phyloP scores from a whole-genome alignment of 73 alveolate species.

The Halteria grandinella region DNA sequence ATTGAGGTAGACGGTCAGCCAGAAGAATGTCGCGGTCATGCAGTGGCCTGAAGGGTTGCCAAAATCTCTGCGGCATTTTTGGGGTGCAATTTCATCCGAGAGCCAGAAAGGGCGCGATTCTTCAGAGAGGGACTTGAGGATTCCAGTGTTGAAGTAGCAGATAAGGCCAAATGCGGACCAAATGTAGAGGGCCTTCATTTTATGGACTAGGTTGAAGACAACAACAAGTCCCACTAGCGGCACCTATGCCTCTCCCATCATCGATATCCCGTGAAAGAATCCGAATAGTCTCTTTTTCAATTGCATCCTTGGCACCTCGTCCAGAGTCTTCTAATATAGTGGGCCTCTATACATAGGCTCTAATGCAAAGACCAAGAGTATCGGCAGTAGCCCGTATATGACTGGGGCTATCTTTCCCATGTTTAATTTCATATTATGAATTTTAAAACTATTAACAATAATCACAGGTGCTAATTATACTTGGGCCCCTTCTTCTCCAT shows the following conservation, averaged over 20 bases:
- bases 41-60: constrained; percentile 65
- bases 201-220: constrained; percentile 2
- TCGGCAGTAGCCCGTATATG: not conserved
- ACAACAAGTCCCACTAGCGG: constrained; percentile 4
- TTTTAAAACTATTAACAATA: not conserved
- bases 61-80: constrained; percentile 33
- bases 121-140: constrained; percentile 5
- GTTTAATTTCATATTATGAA: not conserved
- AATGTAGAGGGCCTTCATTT: constrained; percentile 26
- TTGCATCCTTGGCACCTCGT: constrained; percentile 41
- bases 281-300: not conserved
- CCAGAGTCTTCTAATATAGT: constrained; percentile 19
- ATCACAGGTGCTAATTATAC: not conserved
- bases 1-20: constrained; percentile 35
- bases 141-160: not conserved
- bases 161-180: constrained; percentile 26
- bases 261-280: constrained; percentile 26
- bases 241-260: constrained; percentile 8
- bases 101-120: constrained; percentile 61
- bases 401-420: not conserved
- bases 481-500: constrained; percentile 46
- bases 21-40: constrained; percentile 12
- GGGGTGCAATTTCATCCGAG: constrained; percentile 9
- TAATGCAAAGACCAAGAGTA: not conserved
- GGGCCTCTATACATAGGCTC: constrained; percentile 45